Conservation (phyloP, 2,329 filamentous ascomycete genomes). For the Didymella keratinophila region DNA sequence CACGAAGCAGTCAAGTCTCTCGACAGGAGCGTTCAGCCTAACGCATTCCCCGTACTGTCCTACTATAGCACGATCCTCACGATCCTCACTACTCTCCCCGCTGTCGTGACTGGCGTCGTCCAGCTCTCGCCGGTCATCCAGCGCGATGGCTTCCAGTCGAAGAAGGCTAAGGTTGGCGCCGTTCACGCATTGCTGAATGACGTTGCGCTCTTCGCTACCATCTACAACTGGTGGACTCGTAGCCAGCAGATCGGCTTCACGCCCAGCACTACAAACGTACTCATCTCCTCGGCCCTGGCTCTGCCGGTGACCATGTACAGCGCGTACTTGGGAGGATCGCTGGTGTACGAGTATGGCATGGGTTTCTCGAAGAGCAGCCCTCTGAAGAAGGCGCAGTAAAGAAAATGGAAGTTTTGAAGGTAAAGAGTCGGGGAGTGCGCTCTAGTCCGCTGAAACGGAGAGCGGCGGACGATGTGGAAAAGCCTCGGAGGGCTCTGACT, state of each 20-base stretch:
- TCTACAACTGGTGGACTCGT: constrained; percentile 56
- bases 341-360: constrained; percentile 58
- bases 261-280: constrained; percentile 48
- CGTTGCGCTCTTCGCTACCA: constrained; percentile 48
- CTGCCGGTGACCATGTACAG: constrained; percentile 49
- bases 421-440: background rate
- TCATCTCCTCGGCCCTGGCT: constrained; percentile 48
- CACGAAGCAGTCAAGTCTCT: constrained; percentile 35
- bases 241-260: constrained; percentile 45
- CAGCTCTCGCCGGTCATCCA: constrained; percentile 54
- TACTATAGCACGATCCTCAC: constrained; percentile 57
- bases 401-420: background rate
- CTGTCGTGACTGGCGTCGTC: constrained; percentile 42
- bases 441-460: background rate
- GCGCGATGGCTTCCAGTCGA: constrained; percentile 53
- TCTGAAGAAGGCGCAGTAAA: constrained; percentile 23
- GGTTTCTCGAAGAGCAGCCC: constrained; percentile 47
- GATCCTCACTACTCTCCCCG: constrained; percentile 43
- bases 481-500: background rate
- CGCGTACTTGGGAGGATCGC: constrained; percentile 54
- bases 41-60: constrained; percentile 51
- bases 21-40: constrained; percentile 34
- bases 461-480: background rate
- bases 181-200: constrained; percentile 56
- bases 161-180: constrained; percentile 53